Evolutionary conservation across 768 basidiomycete species (phyloP).

Genomic region (Mycena belliarum): DNA sequence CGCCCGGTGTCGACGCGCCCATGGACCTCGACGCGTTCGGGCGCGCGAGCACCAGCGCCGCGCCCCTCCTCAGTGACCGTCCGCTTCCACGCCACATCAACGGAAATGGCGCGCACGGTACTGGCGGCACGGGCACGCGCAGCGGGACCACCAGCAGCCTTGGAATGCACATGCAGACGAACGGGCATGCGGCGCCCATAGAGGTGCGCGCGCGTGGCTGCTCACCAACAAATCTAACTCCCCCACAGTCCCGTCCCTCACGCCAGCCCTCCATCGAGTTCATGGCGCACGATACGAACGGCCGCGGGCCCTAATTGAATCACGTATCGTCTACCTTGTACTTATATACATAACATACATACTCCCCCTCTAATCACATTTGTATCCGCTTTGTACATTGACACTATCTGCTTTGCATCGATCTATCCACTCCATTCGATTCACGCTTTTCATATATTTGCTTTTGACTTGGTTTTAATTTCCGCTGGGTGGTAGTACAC

Average conservation of each 20-base stretch:
- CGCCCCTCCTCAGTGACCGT: not conserved
- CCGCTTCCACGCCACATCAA: conserved; percentile 8
- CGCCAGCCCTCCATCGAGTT: conserved; percentile 17
- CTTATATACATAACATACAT: no score
- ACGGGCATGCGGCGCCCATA: conserved; percentile 4
- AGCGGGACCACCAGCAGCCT: conserved; percentile 9
- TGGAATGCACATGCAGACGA: conserved; percentile 3
- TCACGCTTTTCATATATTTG: not conserved
- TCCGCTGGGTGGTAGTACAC: conserved; percentile 11
- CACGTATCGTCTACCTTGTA: no score
- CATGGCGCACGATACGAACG: conserved; percentile 19
- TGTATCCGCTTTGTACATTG: no score
- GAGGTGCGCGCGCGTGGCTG: conserved; percentile 1
- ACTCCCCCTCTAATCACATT: no score
- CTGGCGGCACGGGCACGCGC: not conserved
- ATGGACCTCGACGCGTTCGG: conserved; percentile 12
- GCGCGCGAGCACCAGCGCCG: conserved; percentile 2
- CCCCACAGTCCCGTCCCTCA: not conserved
- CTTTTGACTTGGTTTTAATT: not conserved
- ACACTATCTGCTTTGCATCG: no score
- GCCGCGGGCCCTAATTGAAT: conserved; percentile 6
- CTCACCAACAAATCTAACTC: not conserved
- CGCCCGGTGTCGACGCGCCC: not conserved
- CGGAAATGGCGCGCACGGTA: not conserved
- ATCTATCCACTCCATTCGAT: conserved; percentile 8